Evolutionary conservation across 257 asterid species (phyloP).

Genomic region (Ballota nigra): DNA sequence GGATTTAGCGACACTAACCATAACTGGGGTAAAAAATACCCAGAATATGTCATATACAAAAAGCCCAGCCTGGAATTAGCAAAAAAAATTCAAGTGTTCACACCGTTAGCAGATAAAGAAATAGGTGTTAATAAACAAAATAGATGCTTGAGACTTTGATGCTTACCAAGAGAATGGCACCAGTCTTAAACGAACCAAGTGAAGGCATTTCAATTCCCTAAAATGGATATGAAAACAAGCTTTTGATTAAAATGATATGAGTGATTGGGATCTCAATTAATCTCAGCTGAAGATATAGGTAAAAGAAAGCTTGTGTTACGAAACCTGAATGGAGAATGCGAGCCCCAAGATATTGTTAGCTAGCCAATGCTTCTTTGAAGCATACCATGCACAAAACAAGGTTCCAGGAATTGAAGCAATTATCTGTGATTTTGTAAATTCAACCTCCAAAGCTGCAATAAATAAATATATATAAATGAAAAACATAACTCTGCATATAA

Average conservation of each 20-base stretch:
- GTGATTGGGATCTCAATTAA: constrained; percentile 10
- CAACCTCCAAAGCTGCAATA: constrained; percentile 75
- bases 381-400: constrained; percentile 96
- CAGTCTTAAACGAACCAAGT: constrained; percentile 98
- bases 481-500: constrained; percentile 17
- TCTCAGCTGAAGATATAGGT: neutral
- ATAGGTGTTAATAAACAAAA: neutral
- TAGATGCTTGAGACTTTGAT: neutral
- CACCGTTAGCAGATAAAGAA: neutral
- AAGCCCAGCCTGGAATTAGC: constrained; percentile 78
- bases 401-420: constrained; percentile 91
- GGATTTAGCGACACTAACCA: constrained; percentile 97
- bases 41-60: constrained; percentile 90
- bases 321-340: constrained; percentile 94
- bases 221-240: constrained; percentile 2
- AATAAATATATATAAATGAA: constrained; percentile 24
- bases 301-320: constrained; percentile 7
- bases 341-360: constrained; percentile 95
- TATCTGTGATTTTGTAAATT: constrained; percentile 86
- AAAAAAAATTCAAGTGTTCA: constrained; percentile 15
- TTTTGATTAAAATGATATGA: too few species aligned
- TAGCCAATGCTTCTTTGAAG: constrained; percentile 94
- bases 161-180: constrained; percentile 92
- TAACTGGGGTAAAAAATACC: constrained; percentile 97
- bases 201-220: constrained; percentile 98